Base-by-base conservation (phyloP, 2,329 filamentous ascomycete species). In the Penicillium sp. region DNA sequence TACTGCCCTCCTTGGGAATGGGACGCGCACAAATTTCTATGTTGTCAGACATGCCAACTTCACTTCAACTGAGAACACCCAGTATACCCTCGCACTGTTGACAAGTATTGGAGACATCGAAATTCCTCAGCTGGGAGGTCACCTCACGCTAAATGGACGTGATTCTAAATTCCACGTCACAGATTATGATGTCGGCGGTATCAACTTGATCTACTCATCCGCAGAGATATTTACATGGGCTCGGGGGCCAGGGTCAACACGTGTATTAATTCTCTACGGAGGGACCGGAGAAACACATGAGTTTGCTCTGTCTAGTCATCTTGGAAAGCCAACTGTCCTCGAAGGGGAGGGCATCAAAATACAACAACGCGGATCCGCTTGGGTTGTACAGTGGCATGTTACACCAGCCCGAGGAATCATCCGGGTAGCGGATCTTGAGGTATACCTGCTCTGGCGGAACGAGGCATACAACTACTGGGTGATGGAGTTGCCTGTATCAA, bases 101-200 rank as follows among this genome's bases (percentile, higher is more conserved):
- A 72, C 65, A n/a, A 69, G 64, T 37, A 45, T 59, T 25, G 64
- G 67, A 23, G 69, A 63, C n/a, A 47, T 73, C 31, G 66, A 59
- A 12, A 64, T 72, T 35, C 65, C 67, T 25, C 69, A 70, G 54
- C 54, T 69, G 3, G 65, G 65, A 46, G 58, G 67, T 9, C 50
- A 49, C 10, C 54, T 70, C 42, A 59, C 54, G 5, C 53, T 72
- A 9, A 58, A 66, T 45, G 65, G 67, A 6, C 59, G 67, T 17
- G 67, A 73, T 61, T 72, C 67, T n/a, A 73, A 72, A 60, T 64
- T 71, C 23, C 67, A 70, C 47, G 70, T 70, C 19, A 64, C 64
- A 3, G 68, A 71, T 60, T 71, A 70, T 40, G 58, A 68, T 57
- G 29, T 72, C 17, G 64, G 58, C 46, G 61, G 61, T 13, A 64